A percentile compares a stretch with the other conserved stretches of the same genome.
Conservation (phyloP, 1,284 basidiomycete species). For the Phaffia rhodozyma region DNA sequence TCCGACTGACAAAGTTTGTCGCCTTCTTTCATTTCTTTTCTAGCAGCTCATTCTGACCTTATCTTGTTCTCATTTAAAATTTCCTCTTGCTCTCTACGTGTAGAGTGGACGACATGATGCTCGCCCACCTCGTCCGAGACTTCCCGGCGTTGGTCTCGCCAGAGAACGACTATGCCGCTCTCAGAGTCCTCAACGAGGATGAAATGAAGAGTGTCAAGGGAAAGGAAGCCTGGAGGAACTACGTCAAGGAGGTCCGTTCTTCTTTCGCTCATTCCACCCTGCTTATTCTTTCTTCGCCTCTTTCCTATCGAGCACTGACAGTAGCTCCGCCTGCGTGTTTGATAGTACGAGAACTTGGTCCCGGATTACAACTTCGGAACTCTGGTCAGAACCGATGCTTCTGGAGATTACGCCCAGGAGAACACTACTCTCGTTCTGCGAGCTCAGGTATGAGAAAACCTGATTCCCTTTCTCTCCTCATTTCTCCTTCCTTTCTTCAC, state of each 20-base stretch:
- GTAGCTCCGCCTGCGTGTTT: background rate
- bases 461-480: conserved; percentile 1
- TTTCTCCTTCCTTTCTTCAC: conserved; percentile 19
- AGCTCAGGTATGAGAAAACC: background rate
- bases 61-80: background rate
- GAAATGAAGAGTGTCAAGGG: conserved; percentile 84
- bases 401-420: conserved; percentile 73
- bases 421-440: conserved; percentile 73
- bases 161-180: conserved; percentile 49
- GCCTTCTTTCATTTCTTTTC: background rate
- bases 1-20: conserved; percentile 67
- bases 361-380: conserved; percentile 97
- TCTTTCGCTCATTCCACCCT: background rate
- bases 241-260: conserved; percentile 62
- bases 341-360: conserved; percentile 62
- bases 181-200: conserved; percentile 76
- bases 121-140: conserved; percentile 54
- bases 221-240: conserved; percentile 84
- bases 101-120: conserved; percentile 86
- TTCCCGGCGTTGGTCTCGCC: conserved; percentile 66
- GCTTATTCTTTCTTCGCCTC: conserved; percentile 23
- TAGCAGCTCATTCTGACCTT: background rate
- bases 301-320: background rate
- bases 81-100: conserved; percentile 10
- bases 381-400: conserved; percentile 70